A percentile compares a stretch with the other conserved stretches of the same genome.
Conservation (phyloP, 306 rosid species). For the Begonia peltatifolia region DNA sequence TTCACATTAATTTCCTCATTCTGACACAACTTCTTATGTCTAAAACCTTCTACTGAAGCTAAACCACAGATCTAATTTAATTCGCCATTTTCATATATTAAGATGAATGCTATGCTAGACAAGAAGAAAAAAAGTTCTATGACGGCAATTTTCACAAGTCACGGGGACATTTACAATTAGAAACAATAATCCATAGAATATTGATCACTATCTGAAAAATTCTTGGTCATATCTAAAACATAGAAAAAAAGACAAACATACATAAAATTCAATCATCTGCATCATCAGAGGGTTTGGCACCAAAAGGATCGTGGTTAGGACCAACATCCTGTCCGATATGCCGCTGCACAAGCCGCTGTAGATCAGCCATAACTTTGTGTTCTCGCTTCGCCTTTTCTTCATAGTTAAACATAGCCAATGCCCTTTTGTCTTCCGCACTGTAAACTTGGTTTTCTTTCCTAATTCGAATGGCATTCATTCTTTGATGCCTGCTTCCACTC, state of each 20-base stretch:
- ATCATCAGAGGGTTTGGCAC: constrained; percentile 30
- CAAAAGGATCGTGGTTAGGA: constrained; percentile 86
- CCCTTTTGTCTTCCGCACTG: constrained; percentile 95
- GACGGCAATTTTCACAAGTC: too few relatives aligned
- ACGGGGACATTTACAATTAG: too few relatives aligned
- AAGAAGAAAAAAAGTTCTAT: too few relatives aligned
- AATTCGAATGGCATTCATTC: constrained; percentile 97
- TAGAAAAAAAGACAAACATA: constrained; percentile 9
- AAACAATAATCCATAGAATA: too few relatives aligned
- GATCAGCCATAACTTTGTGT: constrained; percentile 94
- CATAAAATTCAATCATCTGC: constrained; percentile 30
- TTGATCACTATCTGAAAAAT: too few relatives aligned
- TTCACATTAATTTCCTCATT: too few relatives aligned
- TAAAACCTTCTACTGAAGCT: too few relatives aligned
- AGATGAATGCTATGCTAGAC: too few relatives aligned
- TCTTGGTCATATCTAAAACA: neutral
- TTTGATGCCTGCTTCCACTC: constrained; percentile 98
- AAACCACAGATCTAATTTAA: too few relatives aligned
- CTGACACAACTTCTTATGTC: too few relatives aligned
- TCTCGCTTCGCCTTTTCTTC: constrained; percentile 94
- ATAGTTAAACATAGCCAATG: constrained; percentile 89
- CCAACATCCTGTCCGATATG: constrained; percentile 97
- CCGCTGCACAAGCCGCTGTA: constrained; percentile 88
- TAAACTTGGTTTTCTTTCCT: constrained; percentile 98
- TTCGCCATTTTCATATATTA: too few relatives aligned